These are phyloP conservation scores for Symbiodinium natans DNA, from an alignment of 73 alveolate genomes.

Conservation along the genomic window DNA sequence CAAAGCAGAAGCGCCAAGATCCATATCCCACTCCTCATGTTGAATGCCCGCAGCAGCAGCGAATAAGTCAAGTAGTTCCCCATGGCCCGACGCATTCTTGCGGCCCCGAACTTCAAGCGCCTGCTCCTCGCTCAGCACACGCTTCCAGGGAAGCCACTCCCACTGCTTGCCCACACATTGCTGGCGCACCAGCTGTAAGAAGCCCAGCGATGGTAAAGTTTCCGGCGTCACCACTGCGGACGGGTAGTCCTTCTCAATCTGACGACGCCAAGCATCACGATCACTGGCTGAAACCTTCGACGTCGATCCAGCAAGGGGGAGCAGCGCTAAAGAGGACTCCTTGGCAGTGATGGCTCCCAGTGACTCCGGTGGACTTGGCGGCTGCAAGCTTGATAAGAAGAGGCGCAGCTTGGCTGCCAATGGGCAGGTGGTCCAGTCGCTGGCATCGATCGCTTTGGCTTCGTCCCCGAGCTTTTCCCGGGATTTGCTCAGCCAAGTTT, in stretches of 20 bases:
- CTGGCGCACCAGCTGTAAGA: neutral
- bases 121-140: neutral
- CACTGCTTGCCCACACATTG: neutral
- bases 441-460: neutral
- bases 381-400: too few relatives aligned
- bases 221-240: neutral
- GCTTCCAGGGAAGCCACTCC: slow-evolving; percentile 20
- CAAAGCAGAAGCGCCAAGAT: neutral
- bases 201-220: neutral
- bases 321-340: too few relatives aligned
- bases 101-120: neutral
- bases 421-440: neutral
- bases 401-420: neutral
- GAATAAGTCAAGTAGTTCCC: neutral
- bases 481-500: neutral
- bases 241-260: neutral
- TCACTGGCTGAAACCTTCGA: too few relatives aligned
- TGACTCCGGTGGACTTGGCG: too few relatives aligned
- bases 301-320: too few relatives aligned
- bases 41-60: neutral
- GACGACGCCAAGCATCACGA: neutral
- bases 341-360: too few relatives aligned
- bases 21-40: neutral
- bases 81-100: neutral
- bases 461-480: neutral